Percentiles rank a stretch among this genome's conserved stretches.
phyloP scores from a whole-genome alignment of 179 eudicot species.

The Gypsophila paniculata region DNA sequence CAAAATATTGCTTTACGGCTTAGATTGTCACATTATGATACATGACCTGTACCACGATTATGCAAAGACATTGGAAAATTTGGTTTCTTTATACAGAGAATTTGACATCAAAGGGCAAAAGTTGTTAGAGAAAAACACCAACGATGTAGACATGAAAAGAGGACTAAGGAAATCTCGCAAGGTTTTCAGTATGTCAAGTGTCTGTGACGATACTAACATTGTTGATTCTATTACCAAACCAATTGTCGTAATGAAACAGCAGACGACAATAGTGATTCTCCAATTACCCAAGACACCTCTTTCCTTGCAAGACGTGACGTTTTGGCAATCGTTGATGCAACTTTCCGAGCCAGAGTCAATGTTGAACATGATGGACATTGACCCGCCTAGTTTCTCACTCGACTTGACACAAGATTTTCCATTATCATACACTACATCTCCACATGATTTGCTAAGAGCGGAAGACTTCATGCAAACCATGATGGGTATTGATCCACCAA shows the following conservation, averaged over 20 bases:
- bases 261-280: not conserved
- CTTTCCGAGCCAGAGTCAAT: not conserved
- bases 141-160: no score
- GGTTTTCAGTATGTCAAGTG: not conserved
- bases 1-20: not conserved
- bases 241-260: not conserved
- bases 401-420: not conserved
- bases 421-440: not conserved
- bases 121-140: not conserved
- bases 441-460: not conserved
- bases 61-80: not conserved
- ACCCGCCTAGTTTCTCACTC: constrained; percentile 5
- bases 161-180: not conserved
- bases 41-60: not conserved
- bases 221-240: not conserved
- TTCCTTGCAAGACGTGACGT: not conserved
- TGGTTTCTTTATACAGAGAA: not conserved
- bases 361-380: not conserved
- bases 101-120: not conserved
- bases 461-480: not conserved
- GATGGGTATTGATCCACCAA: not conserved
- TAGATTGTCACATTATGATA: not conserved
- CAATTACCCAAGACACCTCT: not conserved
- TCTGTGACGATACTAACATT: not conserved
- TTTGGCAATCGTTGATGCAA: not conserved